Evolutionary conservation across 2,329 filamentous ascomycete species (phyloP).

Genomic region (Sporothrix inflata): DNA sequence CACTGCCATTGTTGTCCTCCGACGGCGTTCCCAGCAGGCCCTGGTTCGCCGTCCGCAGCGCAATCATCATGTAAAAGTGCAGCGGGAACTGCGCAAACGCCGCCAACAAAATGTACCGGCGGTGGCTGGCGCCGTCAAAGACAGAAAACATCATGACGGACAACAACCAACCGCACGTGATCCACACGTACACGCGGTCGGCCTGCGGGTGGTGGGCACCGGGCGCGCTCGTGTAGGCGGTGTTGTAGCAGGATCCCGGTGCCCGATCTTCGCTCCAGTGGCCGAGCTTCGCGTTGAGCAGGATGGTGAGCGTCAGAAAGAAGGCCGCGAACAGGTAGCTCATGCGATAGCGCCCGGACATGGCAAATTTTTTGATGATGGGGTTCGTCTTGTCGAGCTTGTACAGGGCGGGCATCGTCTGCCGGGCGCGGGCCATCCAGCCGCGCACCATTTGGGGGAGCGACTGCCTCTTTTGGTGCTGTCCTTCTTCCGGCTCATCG

Average conservation of each 20-base stretch:
- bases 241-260: constrained; percentile 39
- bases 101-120: constrained; percentile 36
- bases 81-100: constrained; percentile 40
- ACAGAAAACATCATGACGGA: constrained; percentile 35
- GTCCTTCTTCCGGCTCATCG: neutral
- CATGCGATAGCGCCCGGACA: constrained; percentile 37
- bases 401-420: neutral
- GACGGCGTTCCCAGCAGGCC: constrained; percentile 28
- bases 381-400: constrained; percentile 24
- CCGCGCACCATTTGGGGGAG: neutral
- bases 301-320: constrained; percentile 35
- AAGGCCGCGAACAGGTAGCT: constrained; percentile 37
- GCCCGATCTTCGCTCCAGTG: constrained; percentile 32
- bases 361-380: neutral
- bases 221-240: constrained; percentile 31
- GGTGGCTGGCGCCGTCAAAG: constrained; percentile 31
- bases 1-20: neutral
- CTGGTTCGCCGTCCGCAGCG: constrained; percentile 39
- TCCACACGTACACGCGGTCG: constrained; percentile 37
- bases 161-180: constrained; percentile 35
- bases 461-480: neutral
- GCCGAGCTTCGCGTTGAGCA: constrained; percentile 35
- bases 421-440: neutral
- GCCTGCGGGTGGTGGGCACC: constrained; percentile 35
- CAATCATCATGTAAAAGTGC: constrained; percentile 42